Conservation (phyloP, 805 yeast species). For the Debaryomyces tyrocola region DNA sequence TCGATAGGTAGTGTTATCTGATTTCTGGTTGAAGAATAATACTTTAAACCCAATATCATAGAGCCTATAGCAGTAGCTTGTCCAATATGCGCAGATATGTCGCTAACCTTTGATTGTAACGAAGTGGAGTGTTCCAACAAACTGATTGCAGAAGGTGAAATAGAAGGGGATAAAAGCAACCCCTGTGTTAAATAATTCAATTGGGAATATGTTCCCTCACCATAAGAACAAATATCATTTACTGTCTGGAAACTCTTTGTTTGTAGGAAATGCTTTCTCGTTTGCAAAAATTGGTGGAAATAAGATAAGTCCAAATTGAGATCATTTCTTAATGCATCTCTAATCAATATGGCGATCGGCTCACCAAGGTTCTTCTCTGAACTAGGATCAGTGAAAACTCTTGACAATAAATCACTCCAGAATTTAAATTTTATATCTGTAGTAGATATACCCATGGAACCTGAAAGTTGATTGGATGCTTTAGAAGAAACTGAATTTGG, state of each 20-base stretch:
- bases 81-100: conserved; percentile 77
- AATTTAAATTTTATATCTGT: conserved; percentile 62
- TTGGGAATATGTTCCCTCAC: conserved; percentile 79
- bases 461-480: conserved; percentile 29
- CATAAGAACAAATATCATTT: conserved; percentile 68
- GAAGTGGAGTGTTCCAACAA: conserved; percentile 46
- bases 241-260: conserved; percentile 46
- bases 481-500: conserved; percentile 23
- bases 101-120: conserved; percentile 49
- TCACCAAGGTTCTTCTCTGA: conserved; percentile 48
- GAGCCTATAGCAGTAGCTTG: conserved; percentile 76
- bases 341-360: conserved; percentile 62
- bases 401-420: conserved; percentile 66
- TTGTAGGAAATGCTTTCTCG: conserved; percentile 54
- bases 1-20: conserved; percentile 65
- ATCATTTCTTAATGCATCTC: conserved; percentile 51
- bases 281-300: conserved; percentile 59
- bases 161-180: conserved; percentile 52
- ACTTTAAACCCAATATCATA: conserved; percentile 58
- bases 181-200: conserved; percentile 67
- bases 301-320: conserved; percentile 52
- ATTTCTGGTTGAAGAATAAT: conserved; percentile 51
- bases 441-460: conserved; percentile 39
- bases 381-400: conserved; percentile 39
- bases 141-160: conserved; percentile 55